These are phyloP conservation scores for Ogataea kodamae DNA, from an alignment of 805 yeast species.

Conservation along the genomic window DNA sequence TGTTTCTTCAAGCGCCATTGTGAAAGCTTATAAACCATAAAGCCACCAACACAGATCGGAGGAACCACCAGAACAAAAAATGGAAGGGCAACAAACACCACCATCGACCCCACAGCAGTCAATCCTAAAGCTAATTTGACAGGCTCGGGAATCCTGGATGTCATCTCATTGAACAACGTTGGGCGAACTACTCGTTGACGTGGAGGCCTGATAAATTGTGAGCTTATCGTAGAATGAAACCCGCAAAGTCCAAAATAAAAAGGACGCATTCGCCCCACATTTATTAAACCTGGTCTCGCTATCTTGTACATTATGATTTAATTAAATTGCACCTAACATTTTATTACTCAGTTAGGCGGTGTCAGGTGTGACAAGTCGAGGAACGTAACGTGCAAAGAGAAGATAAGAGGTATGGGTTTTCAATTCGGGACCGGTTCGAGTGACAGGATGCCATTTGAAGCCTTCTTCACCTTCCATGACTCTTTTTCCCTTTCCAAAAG, in stretches of 20 bases:
- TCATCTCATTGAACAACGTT: conserved; percentile 15
- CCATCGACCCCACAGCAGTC: conserved; percentile 26
- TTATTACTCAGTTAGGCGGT: too few relatives aligned
- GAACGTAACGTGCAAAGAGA: conserved; percentile 70
- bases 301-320: conserved; percentile 2
- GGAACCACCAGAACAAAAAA: conserved; percentile 31
- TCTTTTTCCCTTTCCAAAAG: conserved; percentile 88
- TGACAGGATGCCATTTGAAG: conserved; percentile 80
- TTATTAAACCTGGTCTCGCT: conserved; percentile 1
- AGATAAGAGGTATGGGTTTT: conserved; percentile 92
- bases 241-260: too few relatives aligned
- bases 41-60: conserved; percentile 30
- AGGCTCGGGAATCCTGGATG: conserved; percentile 30
- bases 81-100: conserved; percentile 34
- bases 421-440: conserved; percentile 77
- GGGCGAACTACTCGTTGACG: conserved; percentile 18
- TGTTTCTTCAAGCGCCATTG: conserved; percentile 12
- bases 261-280: too few relatives aligned
- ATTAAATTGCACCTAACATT: too few relatives aligned
- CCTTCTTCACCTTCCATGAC: conserved; percentile 82
- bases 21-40: conserved; percentile 16
- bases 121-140: conserved; percentile 26
- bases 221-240: conserved; percentile 4
- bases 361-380: conserved; percentile 14
- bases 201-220: too few relatives aligned